Evolutionary conservation across 371 early-diverging fungal genomes (phyloP), one percentile per base, ranked within the genome.

Genomic region (Rhizopus delemar): DNA sequence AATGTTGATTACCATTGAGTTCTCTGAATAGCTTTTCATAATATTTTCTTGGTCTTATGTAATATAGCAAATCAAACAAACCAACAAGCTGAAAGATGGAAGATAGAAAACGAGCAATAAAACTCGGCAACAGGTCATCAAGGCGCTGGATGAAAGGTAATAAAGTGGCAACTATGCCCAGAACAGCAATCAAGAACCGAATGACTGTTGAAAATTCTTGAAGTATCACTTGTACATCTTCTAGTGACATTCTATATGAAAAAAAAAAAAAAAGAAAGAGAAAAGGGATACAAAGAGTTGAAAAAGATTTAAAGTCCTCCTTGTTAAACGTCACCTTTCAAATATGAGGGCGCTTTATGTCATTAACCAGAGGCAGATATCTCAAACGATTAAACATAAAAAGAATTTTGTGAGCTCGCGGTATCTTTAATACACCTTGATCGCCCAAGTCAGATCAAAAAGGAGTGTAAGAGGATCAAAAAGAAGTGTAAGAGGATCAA

Each of bases 41-140:
- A 16, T 66, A 66, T 46, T 58, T 55, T 48, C 62, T 54, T 36
- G 62, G 67, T 59, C 62, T 41, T 16, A 62, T 57, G 35, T 66
- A 66, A 34, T 62, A 36, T 46, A 58, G 58, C 8, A 66, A 46
- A 29, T 59, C 59, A 29, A 62, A 52, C 13, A 66, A 1, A 51
- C 63, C 53, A 58, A 38, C 13, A 43, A 46, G 31, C 33, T 56
- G 32, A 51, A 59, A 5, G 39, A 39, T 38, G 50, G 32, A 46
- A 55, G 59, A 45, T 53, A 49, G 39, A 45, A 62, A 59, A 15
- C 51, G 33, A 28, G 49, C 56, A 12, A 66, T 12, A 46, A 29
- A 59, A 39, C 36, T 53, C 39, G 70, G 66, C 50, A 59, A 8
- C 13, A 55, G 15, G 43, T 45, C 16, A n/a, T 51, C 55, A 3